These are phyloP conservation scores for Penicillium paxilli DNA, from an alignment of 495 filamentous ascomycete species.

Conservation along the genomic window DNA sequence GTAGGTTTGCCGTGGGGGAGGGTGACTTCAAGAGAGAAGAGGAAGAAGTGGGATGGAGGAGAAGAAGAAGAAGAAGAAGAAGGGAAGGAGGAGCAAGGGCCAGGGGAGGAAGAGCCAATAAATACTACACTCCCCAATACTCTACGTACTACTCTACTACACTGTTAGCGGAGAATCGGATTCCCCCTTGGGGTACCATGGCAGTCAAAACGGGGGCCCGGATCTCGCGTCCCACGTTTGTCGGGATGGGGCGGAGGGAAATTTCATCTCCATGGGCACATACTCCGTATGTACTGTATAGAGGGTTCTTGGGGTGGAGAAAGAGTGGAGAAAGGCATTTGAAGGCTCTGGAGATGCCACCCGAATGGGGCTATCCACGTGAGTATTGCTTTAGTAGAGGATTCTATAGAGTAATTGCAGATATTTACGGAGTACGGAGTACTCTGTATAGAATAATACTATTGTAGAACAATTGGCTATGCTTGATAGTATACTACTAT, in stretches of 20 bases:
- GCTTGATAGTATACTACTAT: too few relatives aligned
- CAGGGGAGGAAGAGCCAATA: conserved; percentile 18
- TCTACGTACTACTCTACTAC: too few relatives aligned
- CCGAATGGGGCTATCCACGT: conserved; percentile 17
- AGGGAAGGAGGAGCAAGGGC: not conserved
- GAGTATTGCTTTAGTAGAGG: conserved; percentile 9
- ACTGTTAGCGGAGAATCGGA: conserved; percentile 23
- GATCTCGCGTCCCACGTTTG: conserved; percentile 36
- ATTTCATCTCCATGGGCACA: conserved; percentile 29
- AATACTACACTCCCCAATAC: too few relatives aligned
- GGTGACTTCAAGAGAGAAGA: conserved; percentile 1
- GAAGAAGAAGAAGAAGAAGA: conserved; percentile 6
- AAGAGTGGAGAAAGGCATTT: conserved; percentile 21
- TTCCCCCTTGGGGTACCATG: conserved; percentile 36
- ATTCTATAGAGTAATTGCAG: too few relatives aligned
- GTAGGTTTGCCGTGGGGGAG: too few relatives aligned
- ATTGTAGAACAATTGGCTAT: too few relatives aligned
- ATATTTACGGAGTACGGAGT: too few relatives aligned
- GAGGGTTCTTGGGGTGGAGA: conserved; percentile 23
- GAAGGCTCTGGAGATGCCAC: not conserved
- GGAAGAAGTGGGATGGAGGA: conserved; percentile 12
- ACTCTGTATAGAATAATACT: too few relatives aligned
- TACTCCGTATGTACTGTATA: conserved; percentile 19
- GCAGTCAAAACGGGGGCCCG: conserved; percentile 37
- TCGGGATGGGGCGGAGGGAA: conserved; percentile 26